phyloP scores from a whole-genome alignment of 1,284 basidiomycete genomes.

The Ganoderma lingzhi region DNA sequence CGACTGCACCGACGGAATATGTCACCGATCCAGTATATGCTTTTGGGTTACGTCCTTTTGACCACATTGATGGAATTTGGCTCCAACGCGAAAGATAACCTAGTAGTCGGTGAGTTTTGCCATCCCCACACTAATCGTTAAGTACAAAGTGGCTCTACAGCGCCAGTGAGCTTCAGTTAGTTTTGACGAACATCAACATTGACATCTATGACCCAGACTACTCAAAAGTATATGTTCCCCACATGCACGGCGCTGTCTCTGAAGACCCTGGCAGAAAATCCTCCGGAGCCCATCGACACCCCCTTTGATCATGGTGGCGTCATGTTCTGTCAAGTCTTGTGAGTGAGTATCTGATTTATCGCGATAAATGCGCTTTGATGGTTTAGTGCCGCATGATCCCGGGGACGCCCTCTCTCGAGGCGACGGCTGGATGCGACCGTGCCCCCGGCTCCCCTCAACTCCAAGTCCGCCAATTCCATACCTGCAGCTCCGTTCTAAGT shows the following conservation, averaged over 20 bases:
- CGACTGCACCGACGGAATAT: background rate
- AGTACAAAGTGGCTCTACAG: background rate
- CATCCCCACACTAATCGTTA: background rate
- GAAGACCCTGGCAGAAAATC: background rate
- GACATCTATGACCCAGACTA: background rate
- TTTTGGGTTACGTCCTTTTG: background rate
- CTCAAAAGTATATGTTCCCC: background rate
- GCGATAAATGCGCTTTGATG: conserved; percentile 13
- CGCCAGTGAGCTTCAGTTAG: too few species aligned
- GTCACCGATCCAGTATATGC: background rate
- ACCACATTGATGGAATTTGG: background rate
- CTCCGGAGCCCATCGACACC: background rate
- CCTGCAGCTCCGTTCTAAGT: background rate
- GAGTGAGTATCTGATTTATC: conserved; percentile 9
- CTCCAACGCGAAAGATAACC: background rate
- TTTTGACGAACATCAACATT: background rate
- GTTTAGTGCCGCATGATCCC: conserved; percentile 16
- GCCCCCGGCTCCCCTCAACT: background rate
- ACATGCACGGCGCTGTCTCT: background rate
- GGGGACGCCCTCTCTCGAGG: conserved; percentile 1
- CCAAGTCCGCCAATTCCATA: background rate
- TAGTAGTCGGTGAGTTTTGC: background rate
- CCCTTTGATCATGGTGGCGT: conserved; percentile 10
- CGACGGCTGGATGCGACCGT: background rate
- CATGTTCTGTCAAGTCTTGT: conserved; percentile 9